A percentile compares a stretch with the other conserved stretches of the same genome.
phyloP scores from a whole-genome alignment of 306 rosid genomes.

The Psophocarpus tetragonolobus region DNA sequence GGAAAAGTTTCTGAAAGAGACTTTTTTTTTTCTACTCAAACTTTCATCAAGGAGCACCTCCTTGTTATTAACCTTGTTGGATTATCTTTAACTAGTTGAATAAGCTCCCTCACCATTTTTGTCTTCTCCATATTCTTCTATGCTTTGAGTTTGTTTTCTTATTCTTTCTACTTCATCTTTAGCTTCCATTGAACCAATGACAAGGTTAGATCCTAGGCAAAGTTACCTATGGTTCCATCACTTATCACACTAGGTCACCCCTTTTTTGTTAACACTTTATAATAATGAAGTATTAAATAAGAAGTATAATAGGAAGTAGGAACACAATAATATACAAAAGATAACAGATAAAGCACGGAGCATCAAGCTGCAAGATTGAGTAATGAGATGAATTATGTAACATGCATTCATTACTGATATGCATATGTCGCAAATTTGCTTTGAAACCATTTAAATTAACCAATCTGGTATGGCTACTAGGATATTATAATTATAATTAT shows the following conservation, averaged over 20 bases:
- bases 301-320: neutral
- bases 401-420: neutral
- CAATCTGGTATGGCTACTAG: neutral
- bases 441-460: neutral
- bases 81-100: no score
- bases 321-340: neutral
- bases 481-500: neutral
- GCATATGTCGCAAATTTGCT: constrained; percentile 1
- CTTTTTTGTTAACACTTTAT: neutral
- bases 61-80: no score
- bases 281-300: neutral
- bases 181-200: no score
- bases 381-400: constrained; percentile 3
- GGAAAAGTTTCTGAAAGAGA: no score
- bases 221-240: no score
- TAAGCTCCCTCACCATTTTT: no score
- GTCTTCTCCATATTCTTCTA: no score
- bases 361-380: neutral
- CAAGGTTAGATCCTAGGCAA: no score
- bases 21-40: no score
- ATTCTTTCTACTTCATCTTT: no score
- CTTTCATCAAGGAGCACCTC: no score
- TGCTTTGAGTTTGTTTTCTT: no score
- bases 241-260: neutral
- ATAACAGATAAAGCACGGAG: neutral